Evolutionary conservation across 2,329 filamentous ascomycete species (phyloP).

Genomic region (Alternaria sp.): DNA sequence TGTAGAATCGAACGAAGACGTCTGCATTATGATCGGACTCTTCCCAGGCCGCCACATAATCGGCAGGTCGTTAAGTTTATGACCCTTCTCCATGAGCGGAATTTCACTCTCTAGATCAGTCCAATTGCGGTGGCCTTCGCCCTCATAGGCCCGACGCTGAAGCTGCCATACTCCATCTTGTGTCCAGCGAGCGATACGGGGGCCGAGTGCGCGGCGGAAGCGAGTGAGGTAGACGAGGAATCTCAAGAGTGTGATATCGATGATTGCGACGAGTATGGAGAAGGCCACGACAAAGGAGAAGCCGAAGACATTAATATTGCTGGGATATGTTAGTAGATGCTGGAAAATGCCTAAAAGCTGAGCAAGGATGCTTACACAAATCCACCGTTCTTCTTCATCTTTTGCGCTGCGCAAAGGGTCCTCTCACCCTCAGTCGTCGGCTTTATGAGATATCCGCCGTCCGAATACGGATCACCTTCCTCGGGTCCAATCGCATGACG

Average conservation of each 20-base stretch:
- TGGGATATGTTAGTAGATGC: background rate
- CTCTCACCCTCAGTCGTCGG: too few species aligned
- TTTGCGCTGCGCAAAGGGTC: too few species aligned
- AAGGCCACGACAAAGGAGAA: conserved; percentile 27
- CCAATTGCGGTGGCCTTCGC: conserved; percentile 8
- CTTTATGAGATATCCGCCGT: too few species aligned
- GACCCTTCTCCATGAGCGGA: conserved; percentile 10
- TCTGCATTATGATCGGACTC: conserved; percentile 2
- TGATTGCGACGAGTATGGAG: conserved; percentile 9
- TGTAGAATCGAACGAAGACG: background rate
- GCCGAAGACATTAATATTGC: conserved; percentile 36
- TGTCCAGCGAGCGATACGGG: conserved; percentile 36
- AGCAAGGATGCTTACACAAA: too few species aligned
- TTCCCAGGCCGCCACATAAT: conserved; percentile 4
- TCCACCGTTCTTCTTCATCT: too few species aligned
- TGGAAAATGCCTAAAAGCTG: too few species aligned
- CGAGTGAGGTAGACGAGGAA: conserved; percentile 27
- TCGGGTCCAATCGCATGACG: too few species aligned
- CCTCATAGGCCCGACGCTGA: conserved; percentile 35
- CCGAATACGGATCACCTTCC: too few species aligned
- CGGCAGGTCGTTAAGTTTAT: conserved; percentile 10
- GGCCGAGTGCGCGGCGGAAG: conserved; percentile 26
- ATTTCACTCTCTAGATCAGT: conserved; percentile 7
- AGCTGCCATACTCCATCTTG: conserved; percentile 39
- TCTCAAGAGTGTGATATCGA: conserved; percentile 24